phyloP scores from a whole-genome alignment of 2,329 filamentous ascomycete genomes.

The Fusarium liriodendri region DNA sequence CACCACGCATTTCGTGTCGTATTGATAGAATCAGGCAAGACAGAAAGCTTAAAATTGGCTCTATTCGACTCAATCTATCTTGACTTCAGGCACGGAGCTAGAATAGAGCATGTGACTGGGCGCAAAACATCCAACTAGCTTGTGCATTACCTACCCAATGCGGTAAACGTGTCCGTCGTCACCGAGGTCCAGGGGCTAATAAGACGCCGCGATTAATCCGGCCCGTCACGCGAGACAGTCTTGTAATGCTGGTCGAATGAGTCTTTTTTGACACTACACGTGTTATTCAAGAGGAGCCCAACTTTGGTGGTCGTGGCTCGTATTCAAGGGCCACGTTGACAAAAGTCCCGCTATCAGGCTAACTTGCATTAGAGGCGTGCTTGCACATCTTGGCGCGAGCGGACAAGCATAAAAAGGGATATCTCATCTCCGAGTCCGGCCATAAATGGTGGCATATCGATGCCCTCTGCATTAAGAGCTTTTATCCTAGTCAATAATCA shows the following conservation, averaged over 20 bases:
- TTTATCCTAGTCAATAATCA: not conserved
- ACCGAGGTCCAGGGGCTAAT: constrained; percentile 5
- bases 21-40: not conserved
- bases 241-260: constrained; percentile 15
- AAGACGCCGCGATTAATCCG: not conserved
- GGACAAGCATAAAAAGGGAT: constrained; percentile 2
- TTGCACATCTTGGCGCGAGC: not conserved
- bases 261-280: constrained; percentile 11
- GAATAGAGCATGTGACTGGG: not conserved
- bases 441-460: not conserved
- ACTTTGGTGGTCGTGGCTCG: not conserved
- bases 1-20: not conserved
- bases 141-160: not conserved
- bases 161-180: constrained; percentile 11
- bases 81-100: not conserved
- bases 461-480: not conserved
- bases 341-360: not conserved
- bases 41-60: not conserved
- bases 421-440: constrained; percentile 14
- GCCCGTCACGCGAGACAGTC: not conserved
- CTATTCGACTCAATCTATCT: not conserved
- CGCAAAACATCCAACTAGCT: not conserved
- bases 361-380: not conserved
- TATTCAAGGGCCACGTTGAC: not conserved
- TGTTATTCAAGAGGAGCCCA: not conserved